Evolutionary conservation across 768 basidiomycete genomes (phyloP), one percentile per base, ranked within the genome.

Genomic region (Serpula lacrymans): DNA sequence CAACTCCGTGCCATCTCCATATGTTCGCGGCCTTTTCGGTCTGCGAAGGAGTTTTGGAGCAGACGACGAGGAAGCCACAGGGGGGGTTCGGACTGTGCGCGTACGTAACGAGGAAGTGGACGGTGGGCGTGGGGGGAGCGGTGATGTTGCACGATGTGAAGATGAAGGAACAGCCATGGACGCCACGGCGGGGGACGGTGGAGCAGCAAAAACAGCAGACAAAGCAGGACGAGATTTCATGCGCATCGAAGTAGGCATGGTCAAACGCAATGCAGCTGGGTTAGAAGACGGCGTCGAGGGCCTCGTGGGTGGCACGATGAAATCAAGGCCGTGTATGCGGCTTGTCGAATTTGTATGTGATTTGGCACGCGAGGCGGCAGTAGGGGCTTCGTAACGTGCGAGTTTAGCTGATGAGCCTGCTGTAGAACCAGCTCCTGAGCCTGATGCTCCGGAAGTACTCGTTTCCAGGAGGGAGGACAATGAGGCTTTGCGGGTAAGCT

Each of bases 1-100:
- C 38, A 96, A 67, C 59, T 95, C 93, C 8, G 89, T 92, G 11
- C 93, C 93, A 54, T 91, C 87, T 5, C 88, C 88, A 53, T 84
- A 92, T 11, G 77, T 77, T 38, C 79, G 72, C 46, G 74, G 75
- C 27, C 87, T 83, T 63, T 90, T 92, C 10, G 88, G 88, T 50
- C 80, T 72, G 39, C 82, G 78, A 18, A 92, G 65, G 10, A 89
- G 61, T 62, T 82, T 88, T 5, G 84, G 78, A 17, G 68, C 69
- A 24, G 68, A 71, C 3, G 75, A 54, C 24, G 73, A 69, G 26
- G 59, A 65, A 33, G 69, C 63, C 55, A 68, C 48, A 60, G 64
- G 29, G 44, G 54, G 35, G 38, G 44, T 48, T 39, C 34, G 44
- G 17, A 59, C 53, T 53, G 56, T 40, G 13, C 59, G 68, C 16